Conservation (phyloP, 2,329 filamentous ascomycete genomes). For the Cryphonectria carpinicola region DNA sequence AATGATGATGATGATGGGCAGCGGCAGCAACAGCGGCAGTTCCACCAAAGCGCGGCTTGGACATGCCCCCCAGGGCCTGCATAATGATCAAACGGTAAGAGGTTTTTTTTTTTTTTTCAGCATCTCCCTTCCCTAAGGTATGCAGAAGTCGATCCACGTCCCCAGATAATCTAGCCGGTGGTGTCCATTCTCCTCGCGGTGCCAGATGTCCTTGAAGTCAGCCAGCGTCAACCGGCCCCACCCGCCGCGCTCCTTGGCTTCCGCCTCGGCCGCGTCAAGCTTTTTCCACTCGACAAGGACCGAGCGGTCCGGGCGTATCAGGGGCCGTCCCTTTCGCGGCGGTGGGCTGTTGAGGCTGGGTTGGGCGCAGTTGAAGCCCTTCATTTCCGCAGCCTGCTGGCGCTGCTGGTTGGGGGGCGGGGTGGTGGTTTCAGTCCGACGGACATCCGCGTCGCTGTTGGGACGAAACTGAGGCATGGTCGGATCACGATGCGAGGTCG, state of each 20-base stretch:
- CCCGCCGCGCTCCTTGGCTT: constrained; percentile 74
- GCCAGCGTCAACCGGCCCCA: constrained; percentile 76
- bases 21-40: background rate
- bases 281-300: constrained; percentile 54
- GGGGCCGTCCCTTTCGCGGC: constrained; percentile 29
- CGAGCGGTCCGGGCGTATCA: constrained; percentile 32
- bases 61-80: constrained; percentile 13
- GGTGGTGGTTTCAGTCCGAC: constrained; percentile 14
- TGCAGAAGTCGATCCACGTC: constrained; percentile 86
- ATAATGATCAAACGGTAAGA: constrained; percentile 8
- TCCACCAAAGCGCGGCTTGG: background rate
- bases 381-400: constrained; percentile 3
- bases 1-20: background rate
- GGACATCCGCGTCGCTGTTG: constrained; percentile 45
- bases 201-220: constrained; percentile 80
- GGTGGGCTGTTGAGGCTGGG: constrained; percentile 34
- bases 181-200: constrained; percentile 63
- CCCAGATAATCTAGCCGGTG: constrained; percentile 79
- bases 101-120: background rate
- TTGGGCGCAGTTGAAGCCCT: constrained; percentile 25
- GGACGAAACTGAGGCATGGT: constrained; percentile 72
- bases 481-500: constrained; percentile 53
- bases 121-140: constrained; percentile 50
- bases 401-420: background rate
- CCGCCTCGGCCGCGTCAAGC: constrained; percentile 68